phyloP scores from a whole-genome alignment of 208 protist species.

The Acanthamoeba castellanii region DNA sequence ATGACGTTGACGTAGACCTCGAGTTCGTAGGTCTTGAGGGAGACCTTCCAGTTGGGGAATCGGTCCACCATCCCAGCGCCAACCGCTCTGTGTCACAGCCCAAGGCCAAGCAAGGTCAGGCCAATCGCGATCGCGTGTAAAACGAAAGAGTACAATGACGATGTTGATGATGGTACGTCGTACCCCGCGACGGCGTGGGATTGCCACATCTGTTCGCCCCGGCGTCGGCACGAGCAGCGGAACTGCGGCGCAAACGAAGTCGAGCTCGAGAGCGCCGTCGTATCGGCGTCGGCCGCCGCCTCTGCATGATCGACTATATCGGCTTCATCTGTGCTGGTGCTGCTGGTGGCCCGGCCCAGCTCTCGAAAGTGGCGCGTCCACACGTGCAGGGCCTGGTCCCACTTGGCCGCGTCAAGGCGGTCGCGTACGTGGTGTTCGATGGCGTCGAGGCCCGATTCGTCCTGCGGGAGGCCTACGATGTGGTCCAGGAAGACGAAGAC shows the following conservation, averaged over 20 bases:
- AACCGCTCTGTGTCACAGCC: not conserved
- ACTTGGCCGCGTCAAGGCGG: not conserved
- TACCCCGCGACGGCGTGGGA: conserved; percentile 5
- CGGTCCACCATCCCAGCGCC: not conserved
- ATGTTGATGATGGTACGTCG: not conserved
- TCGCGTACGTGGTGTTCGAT: not conserved
- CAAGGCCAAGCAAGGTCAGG: not conserved
- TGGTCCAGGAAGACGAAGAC: conserved; percentile 32
- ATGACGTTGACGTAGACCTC: conserved; percentile 9
- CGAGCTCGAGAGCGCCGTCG: not conserved
- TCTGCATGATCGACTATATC: not conserved
- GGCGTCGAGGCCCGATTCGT: not conserved
- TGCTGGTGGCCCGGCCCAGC: not conserved
- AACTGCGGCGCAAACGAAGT: not conserved
- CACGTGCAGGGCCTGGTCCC: not conserved
- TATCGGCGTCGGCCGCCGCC: too few relatives aligned
- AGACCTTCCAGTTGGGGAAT: conserved; percentile 25
- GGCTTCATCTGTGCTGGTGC: not conserved
- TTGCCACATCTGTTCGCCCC: not conserved
- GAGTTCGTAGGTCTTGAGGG: conserved; percentile 4
- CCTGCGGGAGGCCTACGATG: not conserved
- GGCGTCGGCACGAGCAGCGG: not conserved
- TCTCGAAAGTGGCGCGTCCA: conserved; percentile 12
- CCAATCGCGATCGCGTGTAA: not conserved
- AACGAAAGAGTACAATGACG: not conserved